A percentile compares a stretch with the other conserved stretches of the same genome.
Evolutionary conservation across 371 early-diverging fungal genomes (phyloP).

Genomic region (Rhizopus arrhizus): DNA sequence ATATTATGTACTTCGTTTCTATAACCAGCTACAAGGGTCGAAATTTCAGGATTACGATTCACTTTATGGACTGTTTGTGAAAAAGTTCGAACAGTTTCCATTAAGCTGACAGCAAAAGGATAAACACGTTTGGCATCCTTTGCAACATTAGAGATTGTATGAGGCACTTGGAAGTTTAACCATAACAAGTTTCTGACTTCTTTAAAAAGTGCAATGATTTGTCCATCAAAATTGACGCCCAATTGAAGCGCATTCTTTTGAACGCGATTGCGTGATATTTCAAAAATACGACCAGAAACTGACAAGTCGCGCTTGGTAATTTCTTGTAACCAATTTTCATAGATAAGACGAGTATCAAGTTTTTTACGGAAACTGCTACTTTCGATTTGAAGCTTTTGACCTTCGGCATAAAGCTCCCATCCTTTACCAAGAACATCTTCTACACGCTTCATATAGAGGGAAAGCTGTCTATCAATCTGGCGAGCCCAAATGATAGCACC

Average conservation of each 20-base stretch:
- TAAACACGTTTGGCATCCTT: conserved; percentile 97
- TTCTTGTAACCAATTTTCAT: conserved; percentile 90
- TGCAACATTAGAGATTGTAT: conserved; percentile 88
- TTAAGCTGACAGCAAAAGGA: conserved; percentile 95
- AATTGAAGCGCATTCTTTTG: conserved; percentile 79
- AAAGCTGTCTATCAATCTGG: conserved; percentile 96
- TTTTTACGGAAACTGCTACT: conserved; percentile 90
- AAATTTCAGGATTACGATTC: conserved; percentile 75
- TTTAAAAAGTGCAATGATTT: conserved; percentile 94
- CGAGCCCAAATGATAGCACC: conserved; percentile 98
- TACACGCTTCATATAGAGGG: conserved; percentile 94
- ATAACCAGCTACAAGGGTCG: conserved; percentile 86
- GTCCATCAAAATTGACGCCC: conserved; percentile 91
- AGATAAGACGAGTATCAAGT: conserved; percentile 87
- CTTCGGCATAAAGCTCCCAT: conserved; percentile 97
- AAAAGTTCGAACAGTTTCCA: conserved; percentile 93
- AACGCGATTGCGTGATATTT: conserved; percentile 84
- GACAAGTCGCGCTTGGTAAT: conserved; percentile 84
- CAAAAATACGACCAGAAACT: conserved; percentile 91
- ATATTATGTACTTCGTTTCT: conserved; percentile 89
- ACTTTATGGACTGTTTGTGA: conserved; percentile 83
- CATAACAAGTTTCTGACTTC: conserved; percentile 95
- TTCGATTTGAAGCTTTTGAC: conserved; percentile 90
- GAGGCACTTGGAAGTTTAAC: conserved; percentile 92
- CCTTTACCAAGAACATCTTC: conserved; percentile 97